These are phyloP conservation scores for Turritis glabra DNA, from an alignment of 345 rosid genomes.

Conservation along the genomic window DNA sequence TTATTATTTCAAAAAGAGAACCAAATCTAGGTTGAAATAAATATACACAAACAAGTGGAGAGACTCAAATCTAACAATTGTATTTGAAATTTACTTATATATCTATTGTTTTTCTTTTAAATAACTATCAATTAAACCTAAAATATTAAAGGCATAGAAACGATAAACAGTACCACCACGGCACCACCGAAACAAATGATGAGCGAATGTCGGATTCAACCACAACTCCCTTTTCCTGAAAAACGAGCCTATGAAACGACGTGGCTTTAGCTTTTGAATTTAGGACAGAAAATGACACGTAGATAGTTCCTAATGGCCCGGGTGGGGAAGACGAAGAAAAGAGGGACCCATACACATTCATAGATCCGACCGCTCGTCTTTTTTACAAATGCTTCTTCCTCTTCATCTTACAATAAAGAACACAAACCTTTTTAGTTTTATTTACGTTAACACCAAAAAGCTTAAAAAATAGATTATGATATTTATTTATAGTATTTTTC, in stretches of 20 bases:
- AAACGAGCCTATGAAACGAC: slow-evolving; percentile 21
- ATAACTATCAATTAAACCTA: too few relatives aligned
- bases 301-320: slow-evolving; percentile 11
- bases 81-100: background rate
- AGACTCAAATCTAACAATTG: background rate
- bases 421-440: slow-evolving; percentile 14
- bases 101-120: background rate
- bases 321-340: slow-evolving; percentile 7
- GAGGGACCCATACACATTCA: slow-evolving; percentile 22
- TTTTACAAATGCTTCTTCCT: background rate
- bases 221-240: background rate
- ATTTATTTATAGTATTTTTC: background rate
- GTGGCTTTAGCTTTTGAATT: background rate
- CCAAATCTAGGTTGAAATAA: background rate
- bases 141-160: too few relatives aligned
- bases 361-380: slow-evolving; percentile 24
- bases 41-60: background rate
- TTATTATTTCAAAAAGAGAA: background rate
- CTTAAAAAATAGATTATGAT: background rate
- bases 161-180: too few relatives aligned
- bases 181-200: too few relatives aligned
- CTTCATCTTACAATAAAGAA: slow-evolving; percentile 1
- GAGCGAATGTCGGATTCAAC: too few relatives aligned
- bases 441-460: background rate
- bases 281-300: slow-evolving; percentile 23